Evolutionary conservation across 805 yeast species (phyloP), one percentile per base, ranked within the genome.

Genomic region (Schwanniomyces sp.): DNA sequence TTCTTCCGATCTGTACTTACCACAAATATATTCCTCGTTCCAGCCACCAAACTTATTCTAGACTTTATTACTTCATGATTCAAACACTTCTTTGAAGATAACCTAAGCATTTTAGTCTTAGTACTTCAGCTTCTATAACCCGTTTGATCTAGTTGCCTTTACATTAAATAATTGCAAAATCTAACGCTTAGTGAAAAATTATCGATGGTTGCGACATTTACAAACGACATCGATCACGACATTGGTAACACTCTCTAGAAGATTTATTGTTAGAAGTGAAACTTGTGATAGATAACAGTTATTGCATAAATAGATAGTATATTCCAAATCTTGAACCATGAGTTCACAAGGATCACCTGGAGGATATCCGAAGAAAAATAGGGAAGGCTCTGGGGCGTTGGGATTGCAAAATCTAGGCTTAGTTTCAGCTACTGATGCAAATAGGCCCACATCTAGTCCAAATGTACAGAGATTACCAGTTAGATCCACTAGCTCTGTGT

Each of bases 341-440:
- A 45, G 52, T 17, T 47, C 53, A 7, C 47, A 56, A 24, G 48
- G 52, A 28, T 52, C 52, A 12, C 48, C 51, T 21, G 59, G 57
- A 16, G 25, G 50, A 12, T 44, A 40, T 4, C 47, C 58, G 3
- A 61, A 63, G 21, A 47, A 62, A 29, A 40, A 52, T 9, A 43
- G 63, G 29, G 56, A 59, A 16, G 41, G 46, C 12, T 52, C 58
- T 2, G 50, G 50, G 8, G 57, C 55, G 4, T 49, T 49, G 4
- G 48, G 53, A 7, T 59, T 56, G 32, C 59, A 57, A 9, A 60
- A 58, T 14, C 48, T 58, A 32, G 57, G 57, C n/a, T 43, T 53
- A 2, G 63, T 58, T 10, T 55, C 64, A 3, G 64, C 62, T 8
- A 57, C 64, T 1, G 61, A 62, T 37, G 54, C 60, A 14, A 51